These are phyloP conservation scores for Carallia pectinifolia DNA, from an alignment of 345 rosid genomes.

Conservation along the genomic window DNA sequence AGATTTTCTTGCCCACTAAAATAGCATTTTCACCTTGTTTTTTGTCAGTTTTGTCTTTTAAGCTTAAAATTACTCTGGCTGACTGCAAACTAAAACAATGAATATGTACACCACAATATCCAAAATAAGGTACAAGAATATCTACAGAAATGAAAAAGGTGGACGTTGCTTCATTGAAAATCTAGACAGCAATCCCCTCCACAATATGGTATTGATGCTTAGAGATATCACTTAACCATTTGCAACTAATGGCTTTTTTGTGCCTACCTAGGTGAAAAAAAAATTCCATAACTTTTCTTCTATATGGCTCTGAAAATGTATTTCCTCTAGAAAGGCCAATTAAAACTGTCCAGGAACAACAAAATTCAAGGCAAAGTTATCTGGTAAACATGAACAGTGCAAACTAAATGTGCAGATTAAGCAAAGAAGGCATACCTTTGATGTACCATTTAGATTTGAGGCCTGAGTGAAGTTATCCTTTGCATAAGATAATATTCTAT, in stretches of 20 bases:
- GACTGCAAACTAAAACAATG: too few relatives aligned
- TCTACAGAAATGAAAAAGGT: too few relatives aligned
- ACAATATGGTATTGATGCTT: too few relatives aligned
- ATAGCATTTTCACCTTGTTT: too few relatives aligned
- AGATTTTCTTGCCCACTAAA: too few relatives aligned
- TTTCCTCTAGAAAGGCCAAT: not conserved
- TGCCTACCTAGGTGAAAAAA: not conserved
- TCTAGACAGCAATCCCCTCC: not conserved
- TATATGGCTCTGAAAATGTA: not conserved
- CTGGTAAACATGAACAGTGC: not conserved
- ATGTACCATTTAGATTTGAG: conserved; percentile 31
- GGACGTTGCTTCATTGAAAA: too few relatives aligned
- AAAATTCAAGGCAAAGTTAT: not conserved
- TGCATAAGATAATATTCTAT: conserved; percentile 11
- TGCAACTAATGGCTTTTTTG: not conserved
- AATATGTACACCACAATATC: too few relatives aligned
- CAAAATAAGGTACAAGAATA: too few relatives aligned
- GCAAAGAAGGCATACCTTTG: conserved; percentile 47
- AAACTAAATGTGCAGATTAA: conserved; percentile 13
- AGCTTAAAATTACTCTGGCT: too few relatives aligned
- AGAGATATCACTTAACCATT: not conserved
- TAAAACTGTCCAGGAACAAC: not conserved
- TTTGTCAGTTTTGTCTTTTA: too few relatives aligned
- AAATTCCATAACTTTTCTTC: not conserved
- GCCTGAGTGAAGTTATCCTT: conserved; percentile 36